A percentile compares a stretch with the other conserved stretches of the same genome.
Conservation (phyloP, 257 asterid species). For the Lavandula angustifolia region DNA sequence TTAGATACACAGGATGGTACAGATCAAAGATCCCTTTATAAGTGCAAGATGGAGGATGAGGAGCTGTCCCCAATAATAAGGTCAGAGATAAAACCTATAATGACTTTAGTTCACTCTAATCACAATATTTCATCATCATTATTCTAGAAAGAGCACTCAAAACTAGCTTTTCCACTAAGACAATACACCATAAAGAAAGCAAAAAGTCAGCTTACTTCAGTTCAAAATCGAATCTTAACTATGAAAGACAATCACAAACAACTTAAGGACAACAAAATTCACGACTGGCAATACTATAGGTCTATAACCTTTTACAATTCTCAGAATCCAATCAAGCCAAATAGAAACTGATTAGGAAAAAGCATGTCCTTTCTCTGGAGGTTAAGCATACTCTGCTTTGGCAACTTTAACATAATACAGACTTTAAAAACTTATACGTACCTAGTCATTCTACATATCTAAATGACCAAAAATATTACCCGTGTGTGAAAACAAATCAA, state of each 20-base stretch:
- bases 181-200: neutral
- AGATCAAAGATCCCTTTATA: neutral
- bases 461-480: neutral
- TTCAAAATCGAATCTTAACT: neutral
- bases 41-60: constrained; percentile 1
- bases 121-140: neutral
- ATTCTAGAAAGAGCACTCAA: neutral
- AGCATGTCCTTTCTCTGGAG: neutral
- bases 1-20: neutral
- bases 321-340: neutral
- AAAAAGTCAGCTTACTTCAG: neutral
- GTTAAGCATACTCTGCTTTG: neutral
- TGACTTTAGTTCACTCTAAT: neutral
- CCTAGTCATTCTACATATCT: neutral
- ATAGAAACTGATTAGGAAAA: neutral
- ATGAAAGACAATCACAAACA: neutral
- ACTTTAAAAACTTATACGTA: neutral
- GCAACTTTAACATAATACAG: constrained; percentile 6
- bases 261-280: constrained; percentile 1
- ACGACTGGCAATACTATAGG: neutral
- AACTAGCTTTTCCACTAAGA: neutral
- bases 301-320: neutral
- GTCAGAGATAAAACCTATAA: neutral
- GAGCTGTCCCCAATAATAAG: neutral
- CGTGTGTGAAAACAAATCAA: constrained; percentile 10